Conservation (phyloP, 2,329 filamentous ascomycete species). For the Penicillium paneum region DNA sequence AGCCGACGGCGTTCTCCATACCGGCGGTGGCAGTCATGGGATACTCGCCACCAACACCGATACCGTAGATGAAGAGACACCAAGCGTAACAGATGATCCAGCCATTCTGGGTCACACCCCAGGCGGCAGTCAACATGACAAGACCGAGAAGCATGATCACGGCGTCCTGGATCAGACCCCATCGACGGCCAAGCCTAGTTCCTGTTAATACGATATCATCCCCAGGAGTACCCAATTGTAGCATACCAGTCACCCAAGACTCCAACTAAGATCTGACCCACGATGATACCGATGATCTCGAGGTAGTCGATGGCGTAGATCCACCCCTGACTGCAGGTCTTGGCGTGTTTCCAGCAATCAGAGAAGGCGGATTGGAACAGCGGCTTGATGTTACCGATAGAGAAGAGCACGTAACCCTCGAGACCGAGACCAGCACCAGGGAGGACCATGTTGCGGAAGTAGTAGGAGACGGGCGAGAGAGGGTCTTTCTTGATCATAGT, state of each 20-base stretch:
- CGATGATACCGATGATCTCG: conserved; percentile 91
- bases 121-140: conserved; percentile 84
- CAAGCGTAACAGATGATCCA: conserved; percentile 98
- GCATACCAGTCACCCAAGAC: conserved; percentile 66
- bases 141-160: conserved; percentile 91
- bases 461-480: conserved; percentile 77
- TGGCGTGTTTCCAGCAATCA: conserved; percentile 67
- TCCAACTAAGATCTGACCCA: conserved; percentile 85
- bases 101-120: conserved; percentile 81
- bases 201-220: conserved; percentile 5
- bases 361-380: conserved; percentile 75
- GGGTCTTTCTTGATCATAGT: conserved; percentile 83
- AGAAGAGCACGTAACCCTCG: conserved; percentile 95
- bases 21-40: conserved; percentile 95
- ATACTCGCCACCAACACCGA: conserved; percentile 72
- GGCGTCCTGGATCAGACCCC: conserved; percentile 94
- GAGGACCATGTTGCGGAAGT: conserved; percentile 85
- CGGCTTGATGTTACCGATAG: conserved; percentile 86
- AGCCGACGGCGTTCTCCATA: conserved; percentile 85
- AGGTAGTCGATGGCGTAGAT: conserved; percentile 81
- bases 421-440: conserved; percentile 88
- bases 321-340: conserved; percentile 75
- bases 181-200: conserved; percentile 78
- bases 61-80: conserved; percentile 87
- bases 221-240: neutral